These are phyloP conservation scores for Dittrichia graveolens DNA, from an alignment of 129 eudicot species.

Conservation along the genomic window DNA sequence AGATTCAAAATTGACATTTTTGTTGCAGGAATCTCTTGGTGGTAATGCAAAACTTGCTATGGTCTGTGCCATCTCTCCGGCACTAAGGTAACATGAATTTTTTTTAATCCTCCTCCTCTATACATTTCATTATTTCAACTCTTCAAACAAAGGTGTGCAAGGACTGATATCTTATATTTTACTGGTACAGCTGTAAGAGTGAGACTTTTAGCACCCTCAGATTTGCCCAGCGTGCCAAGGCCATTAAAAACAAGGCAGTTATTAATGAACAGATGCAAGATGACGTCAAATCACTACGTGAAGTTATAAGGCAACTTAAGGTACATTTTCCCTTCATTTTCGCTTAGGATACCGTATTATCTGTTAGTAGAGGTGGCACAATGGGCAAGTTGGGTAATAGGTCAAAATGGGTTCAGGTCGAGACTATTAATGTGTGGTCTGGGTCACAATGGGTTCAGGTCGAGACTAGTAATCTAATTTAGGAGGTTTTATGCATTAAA, in stretches of 20 bases:
- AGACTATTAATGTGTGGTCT: background rate
- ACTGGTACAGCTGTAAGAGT: slow-evolving; percentile 74
- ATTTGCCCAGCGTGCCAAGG: slow-evolving; percentile 98
- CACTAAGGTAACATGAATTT: slow-evolving; percentile 54
- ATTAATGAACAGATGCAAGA: slow-evolving; percentile 92
- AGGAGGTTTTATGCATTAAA: background rate
- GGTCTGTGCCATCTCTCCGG: slow-evolving; percentile 97
- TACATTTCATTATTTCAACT: background rate
- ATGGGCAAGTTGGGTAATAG: slow-evolving; percentile 2
- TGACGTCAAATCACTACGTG: slow-evolving; percentile 82
- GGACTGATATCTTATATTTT: slow-evolving; percentile 14
- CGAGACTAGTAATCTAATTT: background rate
- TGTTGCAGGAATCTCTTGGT: slow-evolving; percentile 95
- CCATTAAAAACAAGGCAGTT: slow-evolving; percentile 90
- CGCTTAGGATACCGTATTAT: background rate
- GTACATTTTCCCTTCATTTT: slow-evolving; percentile 25
- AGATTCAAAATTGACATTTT: slow-evolving; percentile 93
- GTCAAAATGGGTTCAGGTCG: background rate
- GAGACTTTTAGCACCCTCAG: slow-evolving; percentile 94
- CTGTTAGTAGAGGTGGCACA: slow-evolving; percentile 1
- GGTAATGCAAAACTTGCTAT: slow-evolving; percentile 96
- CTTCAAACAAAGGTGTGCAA: background rate
- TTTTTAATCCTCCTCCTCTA: background rate
- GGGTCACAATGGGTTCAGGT: background rate
- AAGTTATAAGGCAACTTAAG: slow-evolving; percentile 82